Evolutionary conservation across 176 grass and related monocot genomes (phyloP).

Genomic region (Ampelocalamus luodianensis): DNA sequence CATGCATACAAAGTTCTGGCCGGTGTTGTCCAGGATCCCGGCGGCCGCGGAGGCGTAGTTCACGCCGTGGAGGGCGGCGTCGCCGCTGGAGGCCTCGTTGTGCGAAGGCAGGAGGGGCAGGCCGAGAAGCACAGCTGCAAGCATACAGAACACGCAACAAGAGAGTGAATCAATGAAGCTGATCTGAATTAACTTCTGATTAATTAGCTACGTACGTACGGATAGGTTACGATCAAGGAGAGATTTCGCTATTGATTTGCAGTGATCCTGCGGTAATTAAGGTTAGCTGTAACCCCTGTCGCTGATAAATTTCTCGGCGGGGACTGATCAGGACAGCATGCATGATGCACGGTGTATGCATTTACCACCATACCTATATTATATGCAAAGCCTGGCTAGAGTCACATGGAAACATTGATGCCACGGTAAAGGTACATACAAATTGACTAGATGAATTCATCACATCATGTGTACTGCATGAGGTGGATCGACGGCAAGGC

Average conservation of each 20-base stretch:
- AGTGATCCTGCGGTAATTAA: not conserved
- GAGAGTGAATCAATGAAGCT: not conserved
- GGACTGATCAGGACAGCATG: not conserved
- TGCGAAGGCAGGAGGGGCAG: constrained; percentile 79
- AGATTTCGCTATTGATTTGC: constrained; percentile 22
- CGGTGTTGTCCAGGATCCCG: constrained; percentile 89
- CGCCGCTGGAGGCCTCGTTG: constrained; percentile 54
- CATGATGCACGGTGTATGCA: not conserved
- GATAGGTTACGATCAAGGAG: not conserved
- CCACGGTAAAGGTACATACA: constrained; percentile 18
- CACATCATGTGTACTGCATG: constrained; percentile 36
- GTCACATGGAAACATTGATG: constrained; percentile 59
- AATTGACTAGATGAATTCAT: constrained; percentile 33
- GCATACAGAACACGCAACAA: not conserved
- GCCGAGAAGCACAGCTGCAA: constrained; percentile 76
- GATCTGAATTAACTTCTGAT: not conserved
- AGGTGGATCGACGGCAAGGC: constrained; percentile 13
- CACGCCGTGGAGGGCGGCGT: constrained; percentile 70
- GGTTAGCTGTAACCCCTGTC: not conserved
- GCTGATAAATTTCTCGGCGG: constrained; percentile 5
- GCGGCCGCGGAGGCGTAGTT: constrained; percentile 94
- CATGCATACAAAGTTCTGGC: constrained; percentile 76
- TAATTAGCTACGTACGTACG: not conserved
- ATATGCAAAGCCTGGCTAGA: not conserved
- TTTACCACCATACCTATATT: not conserved